A percentile compares a stretch with the other conserved stretches of the same genome.
Conservation (phyloP, 345 rosid genomes). For the Bruguiera parviflora region DNA sequence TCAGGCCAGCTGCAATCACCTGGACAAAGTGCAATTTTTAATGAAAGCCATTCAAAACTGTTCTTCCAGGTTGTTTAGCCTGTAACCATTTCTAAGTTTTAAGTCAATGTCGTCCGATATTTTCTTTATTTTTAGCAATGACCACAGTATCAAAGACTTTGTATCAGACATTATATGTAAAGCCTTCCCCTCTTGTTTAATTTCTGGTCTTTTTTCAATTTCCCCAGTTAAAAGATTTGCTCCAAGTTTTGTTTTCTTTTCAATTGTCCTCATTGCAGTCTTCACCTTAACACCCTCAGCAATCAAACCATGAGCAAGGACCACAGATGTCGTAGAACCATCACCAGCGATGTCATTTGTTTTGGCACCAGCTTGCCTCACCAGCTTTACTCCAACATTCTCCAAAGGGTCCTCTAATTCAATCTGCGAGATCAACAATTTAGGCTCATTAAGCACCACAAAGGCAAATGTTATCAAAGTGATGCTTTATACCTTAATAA, state of each 20-base stretch:
- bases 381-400: conserved; percentile 94
- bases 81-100: too few relatives aligned
- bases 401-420: conserved; percentile 88
- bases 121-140: background rate
- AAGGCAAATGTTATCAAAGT: background rate
- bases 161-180: too few relatives aligned
- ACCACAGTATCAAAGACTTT: too few relatives aligned
- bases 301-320: conserved; percentile 89
- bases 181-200: too few relatives aligned
- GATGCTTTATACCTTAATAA: background rate
- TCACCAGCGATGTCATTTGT: conserved; percentile 94
- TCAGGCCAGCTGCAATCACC: conserved; percentile 82
- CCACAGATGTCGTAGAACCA: conserved; percentile 86
- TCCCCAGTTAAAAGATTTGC: too few relatives aligned
- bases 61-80: too few relatives aligned
- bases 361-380: conserved; percentile 95
- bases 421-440: conserved; percentile 44
- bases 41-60: background rate
- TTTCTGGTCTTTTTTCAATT: background rate
- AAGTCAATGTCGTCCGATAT: background rate
- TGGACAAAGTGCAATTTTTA: conserved; percentile 30
- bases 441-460: conserved; percentile 2
- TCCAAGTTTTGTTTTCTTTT: too few relatives aligned
- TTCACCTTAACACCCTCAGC: conserved; percentile 81
- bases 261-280: background rate